These are phyloP conservation scores for Gossypium raimondii DNA, from an alignment of 345 rosid genomes.

Conservation along the genomic window DNA sequence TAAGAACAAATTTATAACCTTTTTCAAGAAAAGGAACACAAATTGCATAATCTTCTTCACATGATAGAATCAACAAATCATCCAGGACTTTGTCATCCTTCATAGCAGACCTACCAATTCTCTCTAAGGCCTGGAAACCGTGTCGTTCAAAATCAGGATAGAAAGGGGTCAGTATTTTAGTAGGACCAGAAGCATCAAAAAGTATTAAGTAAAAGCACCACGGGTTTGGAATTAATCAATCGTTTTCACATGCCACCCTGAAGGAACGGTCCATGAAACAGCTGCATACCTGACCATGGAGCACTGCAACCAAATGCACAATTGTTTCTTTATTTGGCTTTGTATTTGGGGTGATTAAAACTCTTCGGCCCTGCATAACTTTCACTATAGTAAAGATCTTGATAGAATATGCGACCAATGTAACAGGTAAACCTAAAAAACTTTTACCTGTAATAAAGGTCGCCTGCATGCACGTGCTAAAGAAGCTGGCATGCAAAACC, in stretches of 20 bases:
- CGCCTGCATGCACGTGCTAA: conserved; percentile 59
- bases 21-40: conserved; percentile 69
- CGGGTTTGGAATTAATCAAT: not conserved
- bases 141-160: conserved; percentile 18
- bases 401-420: conserved; percentile 7
- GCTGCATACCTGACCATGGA: conserved; percentile 57
- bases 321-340: conserved; percentile 68
- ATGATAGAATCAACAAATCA: conserved; percentile 70
- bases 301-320: conserved; percentile 56
- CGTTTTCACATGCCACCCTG: not conserved
- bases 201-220: not conserved
- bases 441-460: conserved; percentile 55
- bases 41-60: conserved; percentile 64
- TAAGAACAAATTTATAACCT: conserved; percentile 37
- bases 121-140: conserved; percentile 55
- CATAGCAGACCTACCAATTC: conserved; percentile 67
- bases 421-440: conserved; percentile 5
- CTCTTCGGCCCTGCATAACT: conserved; percentile 56
- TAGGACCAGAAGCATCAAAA: not conserved
- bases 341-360: conserved; percentile 61
- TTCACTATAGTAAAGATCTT: conserved; percentile 16
- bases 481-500: conserved; percentile 68
- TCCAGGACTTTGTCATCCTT: conserved; percentile 48
- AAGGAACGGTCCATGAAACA: not conserved
- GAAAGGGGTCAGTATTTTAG: not conserved